Evolutionary conservation across 2,329 filamentous ascomycete genomes (phyloP).

Genomic region (Pseudocercospora fijiensis): DNA sequence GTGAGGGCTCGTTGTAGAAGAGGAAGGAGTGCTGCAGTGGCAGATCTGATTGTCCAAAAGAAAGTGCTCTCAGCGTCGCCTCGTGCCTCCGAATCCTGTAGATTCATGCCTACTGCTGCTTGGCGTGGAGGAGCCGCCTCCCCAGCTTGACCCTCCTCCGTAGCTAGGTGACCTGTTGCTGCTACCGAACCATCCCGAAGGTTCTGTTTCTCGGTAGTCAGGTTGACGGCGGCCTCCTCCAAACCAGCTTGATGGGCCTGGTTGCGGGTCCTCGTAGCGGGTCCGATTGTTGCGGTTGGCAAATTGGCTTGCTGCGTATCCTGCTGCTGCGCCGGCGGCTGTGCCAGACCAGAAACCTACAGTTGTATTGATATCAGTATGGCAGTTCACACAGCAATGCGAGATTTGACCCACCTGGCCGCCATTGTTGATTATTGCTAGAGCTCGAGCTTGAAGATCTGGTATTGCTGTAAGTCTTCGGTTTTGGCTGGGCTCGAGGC

Average conservation of each 20-base stretch:
- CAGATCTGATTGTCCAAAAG: background rate
- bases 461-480: constrained; percentile 6
- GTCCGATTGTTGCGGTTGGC: constrained; percentile 25
- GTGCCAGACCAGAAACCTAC: constrained; percentile 72
- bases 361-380: background rate
- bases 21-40: background rate
- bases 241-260: constrained; percentile 37
- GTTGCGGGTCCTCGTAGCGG: constrained; percentile 35
- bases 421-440: background rate
- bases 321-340: constrained; percentile 62
- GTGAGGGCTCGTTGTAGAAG: background rate
- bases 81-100: constrained; percentile 40
- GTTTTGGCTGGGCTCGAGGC: constrained; percentile 27
- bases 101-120: constrained; percentile 37
- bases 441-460: constrained; percentile 8
- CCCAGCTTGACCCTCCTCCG: constrained; percentile 18
- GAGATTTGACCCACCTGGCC: background rate
- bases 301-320: constrained; percentile 27
- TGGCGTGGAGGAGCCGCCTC: constrained; percentile 22
- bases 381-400: background rate
- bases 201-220: background rate
- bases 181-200: constrained; percentile 24
- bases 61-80: constrained; percentile 23
- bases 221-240: constrained; percentile 8
- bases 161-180: constrained; percentile 22